phyloP scores from a whole-genome alignment of 495 filamentous ascomycete species.

The Podospora comata region DNA sequence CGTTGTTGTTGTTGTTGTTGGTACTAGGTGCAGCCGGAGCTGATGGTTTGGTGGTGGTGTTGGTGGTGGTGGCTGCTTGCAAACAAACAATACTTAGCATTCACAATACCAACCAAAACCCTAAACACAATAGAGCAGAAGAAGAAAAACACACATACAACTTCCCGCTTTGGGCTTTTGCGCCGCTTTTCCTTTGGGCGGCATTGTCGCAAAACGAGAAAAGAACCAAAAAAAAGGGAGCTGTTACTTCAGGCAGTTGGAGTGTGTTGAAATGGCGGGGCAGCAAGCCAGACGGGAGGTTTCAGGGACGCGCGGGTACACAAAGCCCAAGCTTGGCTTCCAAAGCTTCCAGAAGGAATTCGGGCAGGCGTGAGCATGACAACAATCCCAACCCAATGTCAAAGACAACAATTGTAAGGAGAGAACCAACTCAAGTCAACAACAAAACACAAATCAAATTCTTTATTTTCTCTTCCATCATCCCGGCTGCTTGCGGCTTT shows the following conservation, averaged over 20 bases:
- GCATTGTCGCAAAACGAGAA: conserved; percentile 28
- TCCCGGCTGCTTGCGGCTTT: background rate
- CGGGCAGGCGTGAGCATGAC: background rate
- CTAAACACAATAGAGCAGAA: no score
- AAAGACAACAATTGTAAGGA: conserved; percentile 9
- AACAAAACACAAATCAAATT: background rate
- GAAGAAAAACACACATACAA: background rate
- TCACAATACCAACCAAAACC: background rate
- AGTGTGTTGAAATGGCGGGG: background rate
- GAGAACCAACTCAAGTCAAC: background rate
- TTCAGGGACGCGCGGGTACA: background rate
- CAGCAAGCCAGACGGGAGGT: background rate
- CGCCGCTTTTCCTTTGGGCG: conserved; percentile 34
- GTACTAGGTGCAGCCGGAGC: background rate
- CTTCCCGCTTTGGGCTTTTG: conserved; percentile 30
- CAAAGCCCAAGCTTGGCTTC: background rate
- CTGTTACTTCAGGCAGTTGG: conserved; percentile 5
- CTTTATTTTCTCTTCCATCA: background rate
- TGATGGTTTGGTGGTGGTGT: background rate
- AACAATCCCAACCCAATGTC: conserved; percentile 14
- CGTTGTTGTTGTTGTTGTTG: background rate
- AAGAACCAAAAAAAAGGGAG: no score
- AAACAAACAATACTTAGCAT: background rate
- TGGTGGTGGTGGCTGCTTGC: background rate
- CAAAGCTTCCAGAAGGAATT: background rate